Evolutionary conservation across 148 eudicot genomes (phyloP).

Genomic region (Hydrangea macrophylla): DNA sequence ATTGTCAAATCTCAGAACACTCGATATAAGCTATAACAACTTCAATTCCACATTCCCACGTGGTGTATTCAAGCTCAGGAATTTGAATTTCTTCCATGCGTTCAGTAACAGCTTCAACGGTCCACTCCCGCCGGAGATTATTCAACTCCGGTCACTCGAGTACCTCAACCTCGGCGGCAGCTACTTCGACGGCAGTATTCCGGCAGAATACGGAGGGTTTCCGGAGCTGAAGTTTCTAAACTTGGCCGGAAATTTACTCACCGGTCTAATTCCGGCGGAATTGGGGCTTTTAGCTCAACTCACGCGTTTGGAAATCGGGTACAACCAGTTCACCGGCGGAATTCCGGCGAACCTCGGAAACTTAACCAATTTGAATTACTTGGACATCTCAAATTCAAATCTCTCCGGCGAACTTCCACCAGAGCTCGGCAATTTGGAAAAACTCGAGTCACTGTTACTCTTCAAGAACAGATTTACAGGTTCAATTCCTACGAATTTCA

Average conservation of each 20-base stretch:
- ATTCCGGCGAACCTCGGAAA: conserved; percentile 49
- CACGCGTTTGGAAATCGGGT: conserved; percentile 66
- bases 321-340: conserved; percentile 42
- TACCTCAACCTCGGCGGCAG: conserved; percentile 83
- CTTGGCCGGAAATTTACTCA: conserved; percentile 61
- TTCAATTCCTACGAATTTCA: conserved; percentile 51
- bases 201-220: conserved; percentile 51
- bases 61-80: conserved; percentile 57
- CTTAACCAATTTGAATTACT: conserved; percentile 48
- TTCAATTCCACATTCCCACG: conserved; percentile 64
- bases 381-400: conserved; percentile 57
- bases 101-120: conserved; percentile 85
- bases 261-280: conserved; percentile 59
- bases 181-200: conserved; percentile 73
- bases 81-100: conserved; percentile 46
- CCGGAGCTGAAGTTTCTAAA: conserved; percentile 40
- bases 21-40: conserved; percentile 68
- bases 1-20: conserved; percentile 44
- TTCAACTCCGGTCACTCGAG: conserved; percentile 39
- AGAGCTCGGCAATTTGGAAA: conserved; percentile 51
- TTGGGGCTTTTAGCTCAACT: conserved; percentile 42
- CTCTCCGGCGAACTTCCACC: conserved; percentile 59
- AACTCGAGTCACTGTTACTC: conserved; percentile 44
- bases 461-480: conserved; percentile 60
- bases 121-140: conserved; percentile 51